phyloP scores from a whole-genome alignment of 78 protist genomes.

The Dictyostelium brefeldianum region DNA sequence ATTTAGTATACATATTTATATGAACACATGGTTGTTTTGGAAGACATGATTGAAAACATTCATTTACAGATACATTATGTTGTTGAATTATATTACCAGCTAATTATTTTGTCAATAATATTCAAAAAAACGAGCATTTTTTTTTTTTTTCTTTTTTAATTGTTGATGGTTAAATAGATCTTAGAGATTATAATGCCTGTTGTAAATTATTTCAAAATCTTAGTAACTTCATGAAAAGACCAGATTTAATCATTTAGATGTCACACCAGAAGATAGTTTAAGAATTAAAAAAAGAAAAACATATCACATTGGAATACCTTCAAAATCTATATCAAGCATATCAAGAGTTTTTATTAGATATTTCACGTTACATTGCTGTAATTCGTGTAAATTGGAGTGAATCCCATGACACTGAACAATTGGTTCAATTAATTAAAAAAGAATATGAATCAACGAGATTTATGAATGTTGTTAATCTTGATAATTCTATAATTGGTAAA shows the following conservation, averaged over 20 bases:
- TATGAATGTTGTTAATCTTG: background rate
- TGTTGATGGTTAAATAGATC: conserved; percentile 82
- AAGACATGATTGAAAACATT: background rate
- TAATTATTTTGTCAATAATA: no score
- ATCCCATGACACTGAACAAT: conserved; percentile 48
- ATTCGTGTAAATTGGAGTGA: conserved; percentile 82
- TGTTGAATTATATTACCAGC: background rate
- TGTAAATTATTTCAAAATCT: conserved; percentile 78
- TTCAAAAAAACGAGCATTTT: no score
- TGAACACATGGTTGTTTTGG: background rate
- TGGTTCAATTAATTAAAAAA: conserved; percentile 9
- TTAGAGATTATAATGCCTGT: conserved; percentile 88
- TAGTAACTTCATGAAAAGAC: conserved; percentile 89
- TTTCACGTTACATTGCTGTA: conserved; percentile 85
- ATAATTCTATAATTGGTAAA: no score
- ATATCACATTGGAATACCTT: conserved; percentile 83
- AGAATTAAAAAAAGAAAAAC: conserved; percentile 76
- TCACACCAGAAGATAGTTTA: conserved; percentile 86
- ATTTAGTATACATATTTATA: background rate
- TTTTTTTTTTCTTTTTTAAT: no score
- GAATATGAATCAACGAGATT: conserved; percentile 29
- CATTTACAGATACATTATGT: background rate
- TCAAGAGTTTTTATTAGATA: conserved; percentile 79
- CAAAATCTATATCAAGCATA: conserved; percentile 64
- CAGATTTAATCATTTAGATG: conserved; percentile 88